phyloP scores from a whole-genome alignment of 495 filamentous ascomycete genomes.

The Podospora fimiseda region DNA sequence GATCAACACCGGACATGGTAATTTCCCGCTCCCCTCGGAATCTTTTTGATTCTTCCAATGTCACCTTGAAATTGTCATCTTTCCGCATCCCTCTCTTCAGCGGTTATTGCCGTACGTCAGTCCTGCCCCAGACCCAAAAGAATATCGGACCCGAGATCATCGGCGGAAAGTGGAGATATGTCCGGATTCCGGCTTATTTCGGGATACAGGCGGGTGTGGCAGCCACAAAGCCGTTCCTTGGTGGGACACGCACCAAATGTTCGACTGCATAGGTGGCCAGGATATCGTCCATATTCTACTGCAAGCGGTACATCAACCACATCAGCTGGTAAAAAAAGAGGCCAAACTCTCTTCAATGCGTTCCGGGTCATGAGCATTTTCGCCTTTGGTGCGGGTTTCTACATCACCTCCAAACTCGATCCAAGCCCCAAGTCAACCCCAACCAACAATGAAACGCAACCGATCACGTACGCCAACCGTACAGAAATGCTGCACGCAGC shows the following conservation, averaged over 20 bases:
- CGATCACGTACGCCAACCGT: constrained; percentile 15
- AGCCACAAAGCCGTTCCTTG: neutral
- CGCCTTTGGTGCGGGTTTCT: constrained; percentile 4
- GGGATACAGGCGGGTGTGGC: neutral
- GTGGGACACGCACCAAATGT: neutral
- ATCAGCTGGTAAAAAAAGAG: neutral
- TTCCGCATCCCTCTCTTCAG: neutral
- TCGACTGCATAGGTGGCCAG: too few species aligned
- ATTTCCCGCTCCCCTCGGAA: neutral
- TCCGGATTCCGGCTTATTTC: constrained; percentile 2
- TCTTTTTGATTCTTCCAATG: too few species aligned
- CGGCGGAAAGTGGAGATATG: constrained; percentile 1
- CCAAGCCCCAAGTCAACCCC: neutral
- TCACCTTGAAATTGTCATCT: neutral
- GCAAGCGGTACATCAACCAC: neutral
- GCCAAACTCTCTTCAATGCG: neutral
- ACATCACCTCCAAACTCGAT: neutral
- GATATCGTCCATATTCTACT: neutral
- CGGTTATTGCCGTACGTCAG: too few species aligned
- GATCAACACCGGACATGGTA: neutral
- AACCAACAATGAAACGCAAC: neutral
- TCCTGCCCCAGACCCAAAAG: neutral
- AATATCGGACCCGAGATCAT: neutral
- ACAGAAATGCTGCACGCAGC: constrained; percentile 45
- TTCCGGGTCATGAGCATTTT: neutral